Percentiles rank a stretch among this genome's conserved stretches.
Evolutionary conservation across 805 yeast genomes (phyloP).

Genomic region (Yamadazyma phyllophila): DNA sequence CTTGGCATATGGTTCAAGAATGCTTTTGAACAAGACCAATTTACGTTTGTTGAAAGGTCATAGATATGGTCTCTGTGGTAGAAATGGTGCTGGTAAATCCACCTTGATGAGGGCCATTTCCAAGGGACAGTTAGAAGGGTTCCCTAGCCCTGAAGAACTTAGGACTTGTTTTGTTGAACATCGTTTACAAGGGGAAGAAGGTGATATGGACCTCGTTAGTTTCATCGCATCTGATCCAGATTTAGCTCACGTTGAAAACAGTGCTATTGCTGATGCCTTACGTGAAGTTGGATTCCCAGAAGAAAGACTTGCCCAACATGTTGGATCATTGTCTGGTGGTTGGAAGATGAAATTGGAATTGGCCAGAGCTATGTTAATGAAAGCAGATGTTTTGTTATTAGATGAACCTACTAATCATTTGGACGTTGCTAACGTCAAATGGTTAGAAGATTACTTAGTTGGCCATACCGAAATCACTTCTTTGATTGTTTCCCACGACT

Average conservation of each 20-base stretch:
- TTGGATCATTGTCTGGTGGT: conserved; percentile 96
- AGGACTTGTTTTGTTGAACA: conserved; percentile 97
- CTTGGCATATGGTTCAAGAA: conserved; percentile 94
- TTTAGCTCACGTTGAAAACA: conserved; percentile 57
- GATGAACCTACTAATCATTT: conserved; percentile 99
- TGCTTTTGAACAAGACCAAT: conserved; percentile 91
- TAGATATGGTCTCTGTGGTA: conserved; percentile 95
- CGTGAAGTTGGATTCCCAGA: conserved; percentile 88
- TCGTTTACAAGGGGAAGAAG: conserved; percentile 92
- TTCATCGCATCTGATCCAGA: conserved; percentile 91
- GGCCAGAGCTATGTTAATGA: conserved; percentile 98
- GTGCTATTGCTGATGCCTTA: conserved; percentile 74
- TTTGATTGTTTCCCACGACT: conserved; percentile 95
- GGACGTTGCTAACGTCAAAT: conserved; percentile 89
- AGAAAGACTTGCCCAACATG: conserved; percentile 84
- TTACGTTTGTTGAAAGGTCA: conserved; percentile 89
- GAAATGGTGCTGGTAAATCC: conserved; percentile 99
- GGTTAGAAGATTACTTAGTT: conserved; percentile 87
- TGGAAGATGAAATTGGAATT: conserved; percentile 99
- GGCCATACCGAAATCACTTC: conserved; percentile 87
- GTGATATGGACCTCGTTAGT: conserved; percentile 80
- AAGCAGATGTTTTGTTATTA: conserved; percentile 88
- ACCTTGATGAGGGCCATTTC: conserved; percentile 96
- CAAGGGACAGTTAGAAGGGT: conserved; percentile 95
- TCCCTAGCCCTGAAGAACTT: conserved; percentile 84